Evolutionary conservation across 257 asterid genomes (phyloP), one percentile per base, ranked within the genome.

Genomic region (Solanum chmielewskii): DNA sequence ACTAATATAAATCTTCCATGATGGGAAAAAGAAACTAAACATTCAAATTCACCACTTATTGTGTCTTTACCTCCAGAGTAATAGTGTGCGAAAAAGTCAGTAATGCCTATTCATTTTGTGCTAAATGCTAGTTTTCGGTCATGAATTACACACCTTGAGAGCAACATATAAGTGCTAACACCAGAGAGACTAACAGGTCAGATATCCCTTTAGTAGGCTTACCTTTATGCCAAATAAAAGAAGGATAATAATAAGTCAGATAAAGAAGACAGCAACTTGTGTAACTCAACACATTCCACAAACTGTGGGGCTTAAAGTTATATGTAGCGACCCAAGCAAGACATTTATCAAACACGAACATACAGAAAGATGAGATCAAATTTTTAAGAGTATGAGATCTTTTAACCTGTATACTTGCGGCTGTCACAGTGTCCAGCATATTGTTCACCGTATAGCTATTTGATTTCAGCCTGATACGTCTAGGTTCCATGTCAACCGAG

Each of bases 401-500:
- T 13, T 56, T 52, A 84, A 96, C 99, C 99, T 96, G 99, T 90
- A 95, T 94, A 93, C 98, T 95, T 74, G 98, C 98, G 11, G 98
- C 99, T 81, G 98, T 92, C 83, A 96, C 99, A 0, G 91, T 89
- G 89, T 96, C 99, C 94, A 95, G 89, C 35, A 96, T 95, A 91
- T 92, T 94, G 90, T 88, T 96, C 33, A 95, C 93, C 13, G 98
- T 96, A 90, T 96, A 95, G 90, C 93, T 90, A 90, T 89, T 96
- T 84, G 99, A 95, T 93, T 94, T 96, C 90, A 96, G 90, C 93
- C 99, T 93, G 86, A 94, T 77, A 83, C 98, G 95, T 80, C 90
- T 94, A 49, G 97, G 93, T 90, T 95, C 96, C 80, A 88, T 88
- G 85, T 94, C 99, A 90, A 93, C 91, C 42, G 93, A 90, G 47